Conservation (phyloP, 768 basidiomycete genomes). For the Agaricus bisporus region DNA sequence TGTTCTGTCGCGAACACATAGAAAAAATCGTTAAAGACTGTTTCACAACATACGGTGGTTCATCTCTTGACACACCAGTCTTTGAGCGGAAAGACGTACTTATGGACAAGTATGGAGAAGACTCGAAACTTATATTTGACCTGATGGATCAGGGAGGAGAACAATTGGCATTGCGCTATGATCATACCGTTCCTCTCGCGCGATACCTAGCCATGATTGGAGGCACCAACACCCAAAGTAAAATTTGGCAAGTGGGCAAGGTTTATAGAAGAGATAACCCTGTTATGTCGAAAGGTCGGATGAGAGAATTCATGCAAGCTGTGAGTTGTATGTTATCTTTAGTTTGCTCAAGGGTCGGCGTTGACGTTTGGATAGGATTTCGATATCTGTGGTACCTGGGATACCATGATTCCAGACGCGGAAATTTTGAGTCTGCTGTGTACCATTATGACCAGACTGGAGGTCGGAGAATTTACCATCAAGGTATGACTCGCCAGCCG, state of each 20-base stretch:
- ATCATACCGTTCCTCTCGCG: slow-evolving; percentile 96
- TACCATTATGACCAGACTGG: slow-evolving; percentile 74
- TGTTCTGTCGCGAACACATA: slow-evolving; percentile 87
- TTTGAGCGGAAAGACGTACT: slow-evolving; percentile 97
- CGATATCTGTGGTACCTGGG: slow-evolving; percentile 89
- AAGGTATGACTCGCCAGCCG: slow-evolving; percentile 45
- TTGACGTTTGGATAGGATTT: slow-evolving; percentile 61
- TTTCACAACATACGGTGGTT: slow-evolving; percentile 85
- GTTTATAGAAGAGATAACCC: slow-evolving; percentile 96
- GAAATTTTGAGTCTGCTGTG: slow-evolving; percentile 81
- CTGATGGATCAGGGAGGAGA: slow-evolving; percentile 97
- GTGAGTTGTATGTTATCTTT: slow-evolving; percentile 35
- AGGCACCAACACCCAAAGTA: slow-evolving; percentile 65
- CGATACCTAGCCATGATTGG: slow-evolving; percentile 94
- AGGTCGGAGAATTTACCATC: slow-evolving; percentile 92
- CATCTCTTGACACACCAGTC: slow-evolving; percentile 94
- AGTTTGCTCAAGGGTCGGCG: neutral
- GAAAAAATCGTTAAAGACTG: slow-evolving; percentile 83
- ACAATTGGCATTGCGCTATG: slow-evolving; percentile 89
- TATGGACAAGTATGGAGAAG: slow-evolving; percentile 96
- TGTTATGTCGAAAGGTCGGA: slow-evolving; percentile 95
- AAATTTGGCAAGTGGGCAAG: slow-evolving; percentile 98
- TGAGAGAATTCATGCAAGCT: slow-evolving; percentile 98
- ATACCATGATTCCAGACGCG: slow-evolving; percentile 96
- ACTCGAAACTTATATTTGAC: slow-evolving; percentile 96